A percentile compares a stretch with the other conserved stretches of the same genome.
Conservation (phyloP, 2,329 filamentous ascomycete genomes). For the Ustilaginoidea virens region DNA sequence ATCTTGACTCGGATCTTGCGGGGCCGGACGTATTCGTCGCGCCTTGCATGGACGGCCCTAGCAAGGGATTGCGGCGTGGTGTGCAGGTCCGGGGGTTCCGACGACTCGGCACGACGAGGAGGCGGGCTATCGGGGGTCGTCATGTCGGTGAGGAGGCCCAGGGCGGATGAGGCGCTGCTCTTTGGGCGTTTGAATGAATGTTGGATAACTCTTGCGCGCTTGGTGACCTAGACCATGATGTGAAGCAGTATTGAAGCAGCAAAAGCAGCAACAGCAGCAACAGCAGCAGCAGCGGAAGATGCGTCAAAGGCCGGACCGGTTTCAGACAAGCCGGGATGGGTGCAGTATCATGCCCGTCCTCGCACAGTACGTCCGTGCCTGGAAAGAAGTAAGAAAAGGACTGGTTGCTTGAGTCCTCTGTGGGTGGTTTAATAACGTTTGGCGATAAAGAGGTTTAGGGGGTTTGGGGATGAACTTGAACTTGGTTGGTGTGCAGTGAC, state of each 20-base stretch:
- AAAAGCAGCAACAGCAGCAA: no score
- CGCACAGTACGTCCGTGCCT: no score
- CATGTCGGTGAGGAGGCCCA: constrained; percentile 9
- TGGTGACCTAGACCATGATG: constrained; percentile 18
- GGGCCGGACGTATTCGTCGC: constrained; percentile 62
- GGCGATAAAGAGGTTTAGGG: no score
- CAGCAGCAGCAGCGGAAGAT: no score
- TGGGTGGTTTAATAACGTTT: no score
- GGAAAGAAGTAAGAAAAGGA: no score
- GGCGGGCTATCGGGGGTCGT: constrained; percentile 12
- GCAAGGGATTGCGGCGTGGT: constrained; percentile 43
- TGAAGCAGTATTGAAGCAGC: background rate
- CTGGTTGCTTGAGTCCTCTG: no score
- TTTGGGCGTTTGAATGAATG: constrained; percentile 9
- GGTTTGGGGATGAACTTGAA: no score
- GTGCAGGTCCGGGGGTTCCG: constrained; percentile 26
- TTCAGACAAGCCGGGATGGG: no score
- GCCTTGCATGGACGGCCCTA: constrained; percentile 52
- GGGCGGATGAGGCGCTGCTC: constrained; percentile 8
- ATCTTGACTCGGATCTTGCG: constrained; percentile 73
- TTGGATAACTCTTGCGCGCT: constrained; percentile 8
- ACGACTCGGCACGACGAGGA: constrained; percentile 18
- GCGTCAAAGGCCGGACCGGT: no score
- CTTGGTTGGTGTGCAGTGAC: no score
- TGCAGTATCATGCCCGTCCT: no score